These are phyloP conservation scores for Fraxinus baroniana DNA, from an alignment of 305 asterid genomes.

Conservation along the genomic window DNA sequence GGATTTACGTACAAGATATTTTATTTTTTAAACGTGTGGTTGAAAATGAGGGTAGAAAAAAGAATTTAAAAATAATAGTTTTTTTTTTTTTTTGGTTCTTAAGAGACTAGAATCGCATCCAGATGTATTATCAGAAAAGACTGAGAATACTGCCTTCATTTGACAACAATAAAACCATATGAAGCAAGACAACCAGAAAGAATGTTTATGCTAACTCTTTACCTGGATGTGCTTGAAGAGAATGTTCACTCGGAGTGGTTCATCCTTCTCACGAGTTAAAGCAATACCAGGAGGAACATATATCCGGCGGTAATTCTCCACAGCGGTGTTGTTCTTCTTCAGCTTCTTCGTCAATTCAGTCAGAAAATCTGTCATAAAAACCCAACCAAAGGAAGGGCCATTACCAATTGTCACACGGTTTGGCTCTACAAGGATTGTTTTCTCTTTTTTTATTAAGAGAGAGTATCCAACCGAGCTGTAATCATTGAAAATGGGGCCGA, in stretches of 20 bases:
- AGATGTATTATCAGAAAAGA: background rate
- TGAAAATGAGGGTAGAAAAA: no score
- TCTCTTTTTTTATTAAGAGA: conserved; percentile 46
- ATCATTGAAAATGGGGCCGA: conserved; percentile 53
- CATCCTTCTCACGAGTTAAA: conserved; percentile 30
- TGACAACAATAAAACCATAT: background rate
- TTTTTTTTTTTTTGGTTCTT: no score
- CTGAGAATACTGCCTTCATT: background rate
- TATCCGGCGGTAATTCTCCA: conserved; percentile 47
- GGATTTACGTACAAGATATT: no score
- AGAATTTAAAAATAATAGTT: no score
- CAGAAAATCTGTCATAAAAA: conserved; percentile 43
- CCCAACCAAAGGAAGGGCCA: conserved; percentile 56
- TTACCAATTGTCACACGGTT: conserved; percentile 48
- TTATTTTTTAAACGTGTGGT: no score
- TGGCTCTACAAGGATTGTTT: conserved; percentile 44
- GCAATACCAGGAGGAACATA: conserved; percentile 48
- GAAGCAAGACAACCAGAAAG: background rate
- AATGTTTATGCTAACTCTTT: background rate
- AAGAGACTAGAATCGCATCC: background rate
- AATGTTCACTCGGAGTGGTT: conserved; percentile 50
- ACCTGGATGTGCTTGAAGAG: conserved; percentile 56
- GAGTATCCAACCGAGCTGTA: conserved; percentile 61
- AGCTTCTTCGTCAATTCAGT: conserved; percentile 40
- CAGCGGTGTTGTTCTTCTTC: conserved; percentile 41